phyloP scores from a whole-genome alignment of 2,329 filamentous ascomycete genomes.

The Hymenoscyphus scutula region DNA sequence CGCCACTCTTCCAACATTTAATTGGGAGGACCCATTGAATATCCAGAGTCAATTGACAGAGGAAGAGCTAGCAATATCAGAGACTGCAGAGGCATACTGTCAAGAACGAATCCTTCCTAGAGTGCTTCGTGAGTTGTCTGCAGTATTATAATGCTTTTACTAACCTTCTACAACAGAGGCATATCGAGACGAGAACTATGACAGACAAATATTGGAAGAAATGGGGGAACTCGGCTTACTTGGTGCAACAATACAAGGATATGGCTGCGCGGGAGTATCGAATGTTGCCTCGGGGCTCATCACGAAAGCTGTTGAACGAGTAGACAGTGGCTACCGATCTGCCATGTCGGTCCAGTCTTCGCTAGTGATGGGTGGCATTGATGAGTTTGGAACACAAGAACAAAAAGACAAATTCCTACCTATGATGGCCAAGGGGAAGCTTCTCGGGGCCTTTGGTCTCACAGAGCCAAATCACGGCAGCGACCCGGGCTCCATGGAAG shows the following conservation, averaged over 20 bases:
- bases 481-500: constrained; percentile 90
- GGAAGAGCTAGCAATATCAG: constrained; percentile 84
- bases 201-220: constrained; percentile 79
- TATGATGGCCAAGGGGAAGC: constrained; percentile 75
- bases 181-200: constrained; percentile 83
- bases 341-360: constrained; percentile 94
- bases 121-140: constrained; percentile 67
- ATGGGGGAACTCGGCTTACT: constrained; percentile 92
- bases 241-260: constrained; percentile 81
- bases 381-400: constrained; percentile 83
- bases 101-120: constrained; percentile 84
- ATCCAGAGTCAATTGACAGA: constrained; percentile 76
- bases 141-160: constrained; percentile 12
- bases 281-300: constrained; percentile 88
- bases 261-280: constrained; percentile 83
- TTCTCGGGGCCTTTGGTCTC: constrained; percentile 82
- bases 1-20: constrained; percentile 52
- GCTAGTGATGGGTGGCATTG: constrained; percentile 88
- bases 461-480: constrained; percentile 93
- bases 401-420: constrained; percentile 84
- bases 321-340: constrained; percentile 88
- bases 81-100: constrained; percentile 91
- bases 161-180: constrained; percentile 56
- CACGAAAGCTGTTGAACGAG: constrained; percentile 83
- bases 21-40: constrained; percentile 88